phyloP scores from a whole-genome alignment of 257 asterid species.

The Sherardia arvensis region DNA sequence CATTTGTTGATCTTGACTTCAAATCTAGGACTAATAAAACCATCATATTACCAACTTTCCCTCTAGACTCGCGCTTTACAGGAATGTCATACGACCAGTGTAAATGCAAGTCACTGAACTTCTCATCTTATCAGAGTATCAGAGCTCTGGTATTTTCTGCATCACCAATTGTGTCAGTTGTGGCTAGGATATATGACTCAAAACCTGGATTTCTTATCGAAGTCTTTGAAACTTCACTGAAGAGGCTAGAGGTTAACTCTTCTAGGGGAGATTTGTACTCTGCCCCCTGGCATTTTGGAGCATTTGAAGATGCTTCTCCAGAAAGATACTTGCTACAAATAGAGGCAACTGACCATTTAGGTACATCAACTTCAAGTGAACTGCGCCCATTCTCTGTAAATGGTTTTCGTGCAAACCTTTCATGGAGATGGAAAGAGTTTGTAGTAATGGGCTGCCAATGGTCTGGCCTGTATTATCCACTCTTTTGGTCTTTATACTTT shows the following conservation, averaged over 20 bases:
- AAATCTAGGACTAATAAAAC: conserved; percentile 48
- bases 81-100: conserved; percentile 26
- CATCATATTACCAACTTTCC: conserved; percentile 71
- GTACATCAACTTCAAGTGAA: conserved; percentile 51
- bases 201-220: conserved; percentile 39
- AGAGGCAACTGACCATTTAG: conserved; percentile 52
- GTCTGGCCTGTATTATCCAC: conserved; percentile 66
- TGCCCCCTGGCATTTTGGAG: conserved; percentile 64
- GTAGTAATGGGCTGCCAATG: conserved; percentile 94
- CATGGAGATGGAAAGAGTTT: conserved; percentile 77
- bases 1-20: conserved; percentile 64
- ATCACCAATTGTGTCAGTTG: conserved; percentile 54
- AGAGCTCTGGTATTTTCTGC: conserved; percentile 76
- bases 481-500: conserved; percentile 46
- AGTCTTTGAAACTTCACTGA: conserved; percentile 62
- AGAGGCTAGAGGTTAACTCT: conserved; percentile 27
- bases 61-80: conserved; percentile 71
- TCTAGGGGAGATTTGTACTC: conserved; percentile 60
- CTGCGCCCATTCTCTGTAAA: conserved; percentile 70
- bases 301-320: conserved; percentile 81
- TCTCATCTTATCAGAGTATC: conserved; percentile 29
- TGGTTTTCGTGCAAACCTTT: conserved; percentile 46
- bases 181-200: conserved; percentile 74
- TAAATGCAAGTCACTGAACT: conserved; percentile 28
- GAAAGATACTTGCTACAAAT: conserved; percentile 65